phyloP scores from a whole-genome alignment of 202 grass and related monocot species.

The Zoysia matrella region DNA sequence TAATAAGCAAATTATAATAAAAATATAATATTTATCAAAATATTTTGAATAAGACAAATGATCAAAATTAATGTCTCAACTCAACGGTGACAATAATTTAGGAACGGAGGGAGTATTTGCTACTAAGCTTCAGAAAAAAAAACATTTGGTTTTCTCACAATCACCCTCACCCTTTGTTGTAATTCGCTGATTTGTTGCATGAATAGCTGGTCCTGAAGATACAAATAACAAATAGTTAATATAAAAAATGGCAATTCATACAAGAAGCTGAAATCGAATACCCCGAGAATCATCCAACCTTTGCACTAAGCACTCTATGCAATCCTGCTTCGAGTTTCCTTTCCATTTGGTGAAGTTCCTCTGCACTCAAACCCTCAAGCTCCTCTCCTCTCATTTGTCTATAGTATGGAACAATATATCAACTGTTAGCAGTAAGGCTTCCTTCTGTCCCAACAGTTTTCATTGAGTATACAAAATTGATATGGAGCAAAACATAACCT shows the following conservation, averaged over 20 bases:
- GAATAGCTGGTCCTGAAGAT: constrained; percentile 65
- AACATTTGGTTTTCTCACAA: background rate
- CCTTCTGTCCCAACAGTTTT: constrained; percentile 18
- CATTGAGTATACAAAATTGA: constrained; percentile 13
- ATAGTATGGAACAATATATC: constrained; percentile 29
- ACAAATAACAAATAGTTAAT: background rate
- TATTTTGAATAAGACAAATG: no score
- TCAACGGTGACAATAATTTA: no score
- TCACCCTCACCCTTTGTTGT: constrained; percentile 60
- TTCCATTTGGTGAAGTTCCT: constrained; percentile 83
- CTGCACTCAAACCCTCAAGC: constrained; percentile 48
- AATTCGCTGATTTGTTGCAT: constrained; percentile 73
- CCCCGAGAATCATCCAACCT: constrained; percentile 48
- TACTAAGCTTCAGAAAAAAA: constrained; percentile 17
- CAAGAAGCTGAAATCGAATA: constrained; percentile 18
- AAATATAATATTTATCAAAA: no score
- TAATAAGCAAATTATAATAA: no score
- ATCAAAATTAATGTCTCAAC: no score
- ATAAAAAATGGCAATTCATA: background rate
- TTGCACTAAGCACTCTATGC: constrained; percentile 70
- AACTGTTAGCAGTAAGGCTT: background rate
- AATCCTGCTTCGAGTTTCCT: constrained; percentile 82
- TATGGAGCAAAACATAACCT: constrained; percentile 63
- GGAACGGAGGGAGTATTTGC: background rate
- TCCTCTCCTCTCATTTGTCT: constrained; percentile 37